Evolutionary conservation across 2,329 filamentous ascomycete genomes (phyloP).

Genomic region (Allantophomopsis cytisporea): DNA sequence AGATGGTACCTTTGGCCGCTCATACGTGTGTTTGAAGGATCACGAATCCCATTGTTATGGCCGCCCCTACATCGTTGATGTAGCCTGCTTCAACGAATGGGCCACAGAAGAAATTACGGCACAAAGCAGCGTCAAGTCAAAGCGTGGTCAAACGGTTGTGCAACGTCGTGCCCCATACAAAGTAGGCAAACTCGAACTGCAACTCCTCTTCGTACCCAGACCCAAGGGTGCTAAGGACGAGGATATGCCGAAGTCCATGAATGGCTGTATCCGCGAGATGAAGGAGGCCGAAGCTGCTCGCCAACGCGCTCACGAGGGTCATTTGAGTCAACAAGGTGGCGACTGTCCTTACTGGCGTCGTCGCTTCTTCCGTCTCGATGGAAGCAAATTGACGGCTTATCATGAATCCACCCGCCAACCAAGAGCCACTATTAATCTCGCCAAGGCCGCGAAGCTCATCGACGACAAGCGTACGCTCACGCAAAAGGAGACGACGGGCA

Average conservation of each 20-base stretch:
- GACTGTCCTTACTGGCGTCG: conserved; percentile 98
- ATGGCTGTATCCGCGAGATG: conserved; percentile 85
- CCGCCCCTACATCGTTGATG: conserved; percentile 73
- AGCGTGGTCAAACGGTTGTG: conserved; percentile 58
- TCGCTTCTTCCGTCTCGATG: conserved; percentile 89
- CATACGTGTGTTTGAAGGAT: conserved; percentile 88
- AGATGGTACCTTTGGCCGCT: conserved; percentile 87
- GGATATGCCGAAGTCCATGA: conserved; percentile 99
- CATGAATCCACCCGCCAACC: conserved; percentile 93
- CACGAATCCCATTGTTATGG: conserved; percentile 84
- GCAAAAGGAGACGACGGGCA: conserved; percentile 69
- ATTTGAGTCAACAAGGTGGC: conserved; percentile 89
- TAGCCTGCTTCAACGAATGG: conserved; percentile 98
- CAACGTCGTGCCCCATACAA: conserved; percentile 55
- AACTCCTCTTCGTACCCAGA: conserved; percentile 75
- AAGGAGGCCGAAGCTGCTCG: conserved; percentile 76
- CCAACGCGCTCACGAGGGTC: conserved; percentile 71
- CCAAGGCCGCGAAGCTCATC: conserved; percentile 17
- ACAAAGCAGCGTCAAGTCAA: conserved; percentile 86
- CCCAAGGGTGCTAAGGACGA: conserved; percentile 79
- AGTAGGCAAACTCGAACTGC: conserved; percentile 42
- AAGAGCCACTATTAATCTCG: conserved; percentile 89
- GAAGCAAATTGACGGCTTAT: conserved; percentile 85
- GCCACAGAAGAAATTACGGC: conserved; percentile 71
- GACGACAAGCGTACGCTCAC: conserved; percentile 78